A percentile compares a stretch with the other conserved stretches of the same genome.
phyloP scores from a whole-genome alignment of 2,329 filamentous ascomycete genomes.

The Chaetomium sp. region DNA sequence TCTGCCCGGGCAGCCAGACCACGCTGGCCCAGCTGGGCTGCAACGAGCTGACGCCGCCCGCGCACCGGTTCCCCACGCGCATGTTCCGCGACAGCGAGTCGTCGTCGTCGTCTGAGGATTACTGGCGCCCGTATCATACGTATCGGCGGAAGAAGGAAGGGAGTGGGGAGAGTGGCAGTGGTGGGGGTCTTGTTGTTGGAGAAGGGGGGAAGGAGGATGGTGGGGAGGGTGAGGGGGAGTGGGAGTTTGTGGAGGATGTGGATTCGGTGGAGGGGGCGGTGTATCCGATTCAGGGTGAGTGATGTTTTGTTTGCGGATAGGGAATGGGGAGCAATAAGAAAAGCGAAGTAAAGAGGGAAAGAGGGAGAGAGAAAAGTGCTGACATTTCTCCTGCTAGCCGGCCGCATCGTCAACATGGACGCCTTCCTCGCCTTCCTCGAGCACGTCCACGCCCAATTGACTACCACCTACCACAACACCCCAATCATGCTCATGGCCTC shows the following conservation, averaged over 20 bases:
- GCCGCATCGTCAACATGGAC: constrained; percentile 81
- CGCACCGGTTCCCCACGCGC: constrained; percentile 78
- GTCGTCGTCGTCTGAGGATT: constrained; percentile 48
- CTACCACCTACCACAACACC: constrained; percentile 91
- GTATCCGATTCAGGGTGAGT: constrained; percentile 66
- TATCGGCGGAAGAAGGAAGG: constrained; percentile 53
- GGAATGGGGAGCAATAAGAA: no score
- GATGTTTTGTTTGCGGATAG: background rate
- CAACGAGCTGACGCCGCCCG: constrained; percentile 85
- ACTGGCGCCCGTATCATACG: constrained; percentile 70
- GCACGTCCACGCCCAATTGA: constrained; percentile 83
- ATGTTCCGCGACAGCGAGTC: constrained; percentile 86
- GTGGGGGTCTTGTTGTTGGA: constrained; percentile 14
- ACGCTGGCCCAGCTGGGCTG: constrained; percentile 89
- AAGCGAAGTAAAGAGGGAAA: no score
- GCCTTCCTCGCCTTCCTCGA: constrained; percentile 91
- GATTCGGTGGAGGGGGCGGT: constrained; percentile 83
- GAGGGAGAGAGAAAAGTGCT: no score
- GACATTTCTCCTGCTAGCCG: constrained; percentile 42
- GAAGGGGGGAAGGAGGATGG: constrained; percentile 41
- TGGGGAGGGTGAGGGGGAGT: constrained; percentile 46
- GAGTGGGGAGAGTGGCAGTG: constrained; percentile 10
- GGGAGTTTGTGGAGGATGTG: constrained; percentile 79
- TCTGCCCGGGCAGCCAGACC: constrained; percentile 79
- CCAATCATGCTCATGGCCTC: constrained; percentile 86